Evolutionary conservation across 2,329 filamentous ascomycete species (phyloP).

Genomic region (Beauveria caledonica): DNA sequence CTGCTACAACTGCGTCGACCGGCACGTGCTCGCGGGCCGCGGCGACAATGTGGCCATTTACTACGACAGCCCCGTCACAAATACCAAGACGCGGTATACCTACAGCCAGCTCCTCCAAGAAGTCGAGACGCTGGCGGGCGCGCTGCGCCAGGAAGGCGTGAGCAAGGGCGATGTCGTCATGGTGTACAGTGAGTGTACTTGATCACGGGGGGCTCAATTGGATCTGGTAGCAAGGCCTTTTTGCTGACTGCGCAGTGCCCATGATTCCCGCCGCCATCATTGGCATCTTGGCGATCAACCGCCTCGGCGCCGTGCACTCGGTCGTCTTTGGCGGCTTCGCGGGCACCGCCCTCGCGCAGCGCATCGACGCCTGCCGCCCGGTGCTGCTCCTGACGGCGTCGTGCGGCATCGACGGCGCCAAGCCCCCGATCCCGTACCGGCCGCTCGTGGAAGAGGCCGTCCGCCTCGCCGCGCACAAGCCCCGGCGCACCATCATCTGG

Average conservation of each 20-base stretch:
- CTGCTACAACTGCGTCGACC: slow-evolving; percentile 84
- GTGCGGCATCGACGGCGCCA: slow-evolving; percentile 82
- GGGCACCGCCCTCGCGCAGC: slow-evolving; percentile 69
- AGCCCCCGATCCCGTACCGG: slow-evolving; percentile 70
- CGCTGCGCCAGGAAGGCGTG: slow-evolving; percentile 74
- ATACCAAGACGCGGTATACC: slow-evolving; percentile 61
- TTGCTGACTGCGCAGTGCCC: slow-evolving; percentile 53
- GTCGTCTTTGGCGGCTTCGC: slow-evolving; percentile 94
- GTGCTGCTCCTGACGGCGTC: slow-evolving; percentile 77
- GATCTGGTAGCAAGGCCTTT: too few species aligned
- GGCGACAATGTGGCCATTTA: slow-evolving; percentile 69
- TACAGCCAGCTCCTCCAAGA: slow-evolving; percentile 71
- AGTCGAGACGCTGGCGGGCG: slow-evolving; percentile 74
- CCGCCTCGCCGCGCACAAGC: slow-evolving; percentile 59
- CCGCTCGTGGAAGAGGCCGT: slow-evolving; percentile 70
- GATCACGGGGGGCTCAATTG: too few species aligned
- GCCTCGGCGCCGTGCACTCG: slow-evolving; percentile 79
- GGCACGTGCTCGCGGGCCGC: slow-evolving; percentile 74
- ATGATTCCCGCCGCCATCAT: slow-evolving; percentile 91
- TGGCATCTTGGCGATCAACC: slow-evolving; percentile 71
- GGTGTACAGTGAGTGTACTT: slow-evolving; percentile 63
- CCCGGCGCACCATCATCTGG: slow-evolving; percentile 68
- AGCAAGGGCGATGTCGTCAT: slow-evolving; percentile 78
- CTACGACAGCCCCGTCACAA: slow-evolving; percentile 82
- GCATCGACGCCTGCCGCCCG: slow-evolving; percentile 76